A percentile compares a stretch with the other conserved stretches of the same genome.
phyloP scores from a whole-genome alignment of 257 asterid genomes.

The Ballota nigra region DNA sequence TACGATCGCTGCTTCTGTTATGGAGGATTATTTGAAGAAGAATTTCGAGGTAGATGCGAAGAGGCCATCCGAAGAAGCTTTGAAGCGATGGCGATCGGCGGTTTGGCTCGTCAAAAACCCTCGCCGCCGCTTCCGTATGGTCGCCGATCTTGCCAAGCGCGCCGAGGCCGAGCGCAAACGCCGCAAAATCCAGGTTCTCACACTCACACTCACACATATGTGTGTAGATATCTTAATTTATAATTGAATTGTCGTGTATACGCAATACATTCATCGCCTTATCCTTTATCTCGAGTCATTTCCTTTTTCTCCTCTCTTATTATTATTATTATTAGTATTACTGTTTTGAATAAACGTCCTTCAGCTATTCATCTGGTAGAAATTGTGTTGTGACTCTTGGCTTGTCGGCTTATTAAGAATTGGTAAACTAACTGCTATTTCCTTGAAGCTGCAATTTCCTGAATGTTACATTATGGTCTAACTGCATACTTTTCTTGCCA shows the following conservation, averaged over 20 bases:
- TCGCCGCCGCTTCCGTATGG: conserved; percentile 80
- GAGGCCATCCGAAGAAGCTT: conserved; percentile 69
- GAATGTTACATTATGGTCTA: neutral
- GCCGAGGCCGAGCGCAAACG: conserved; percentile 63
- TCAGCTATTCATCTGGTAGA: neutral
- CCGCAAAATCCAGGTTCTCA: conserved; percentile 51
- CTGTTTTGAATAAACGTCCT: neutral
- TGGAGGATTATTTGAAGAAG: conserved; percentile 66
- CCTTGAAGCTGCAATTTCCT: conserved; percentile 20
- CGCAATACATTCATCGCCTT: neutral
- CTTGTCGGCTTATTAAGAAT: neutral
- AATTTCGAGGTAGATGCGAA: conserved; percentile 66
- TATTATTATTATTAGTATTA: neutral
- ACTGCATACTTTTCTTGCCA: conserved; percentile 24
- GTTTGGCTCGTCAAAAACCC: conserved; percentile 89
- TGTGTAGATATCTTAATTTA: neutral
- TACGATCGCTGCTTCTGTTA: too few species aligned
- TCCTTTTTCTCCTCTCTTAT: neutral
- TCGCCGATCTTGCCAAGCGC: conserved; percentile 85
- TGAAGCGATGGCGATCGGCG: conserved; percentile 68
- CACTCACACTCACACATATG: too few species aligned
- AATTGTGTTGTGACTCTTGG: neutral
- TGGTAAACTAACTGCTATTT: neutral
- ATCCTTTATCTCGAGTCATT: neutral
- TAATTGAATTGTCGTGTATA: neutral